Evolutionary conservation across 163 green algal species (phyloP).

Genomic region (Volvox carteri): DNA sequence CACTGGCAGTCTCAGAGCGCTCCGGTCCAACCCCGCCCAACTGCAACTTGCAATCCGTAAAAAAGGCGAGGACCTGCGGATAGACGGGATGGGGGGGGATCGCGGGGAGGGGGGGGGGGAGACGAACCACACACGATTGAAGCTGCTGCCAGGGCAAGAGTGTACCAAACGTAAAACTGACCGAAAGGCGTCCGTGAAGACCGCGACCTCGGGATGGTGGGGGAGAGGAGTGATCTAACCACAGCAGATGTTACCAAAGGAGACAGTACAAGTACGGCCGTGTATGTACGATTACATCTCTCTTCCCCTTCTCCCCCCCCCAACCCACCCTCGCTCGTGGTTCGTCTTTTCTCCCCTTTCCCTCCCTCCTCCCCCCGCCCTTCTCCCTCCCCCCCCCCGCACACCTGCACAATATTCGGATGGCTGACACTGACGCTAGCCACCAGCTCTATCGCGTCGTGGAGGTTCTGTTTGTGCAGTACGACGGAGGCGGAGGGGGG

Average conservation of each 20-base stretch:
- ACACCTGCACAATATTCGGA: conserved; percentile 48
- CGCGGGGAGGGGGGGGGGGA: background rate
- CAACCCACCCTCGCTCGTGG: background rate
- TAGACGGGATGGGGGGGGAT: background rate
- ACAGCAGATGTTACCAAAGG: background rate
- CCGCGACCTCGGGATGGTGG: no score
- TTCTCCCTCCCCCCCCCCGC: background rate
- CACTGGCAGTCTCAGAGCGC: no score
- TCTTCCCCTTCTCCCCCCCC: background rate
- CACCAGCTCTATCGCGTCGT: conserved; percentile 50
- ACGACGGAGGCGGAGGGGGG: background rate
- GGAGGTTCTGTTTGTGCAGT: conserved; percentile 43
- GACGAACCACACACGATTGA: no score
- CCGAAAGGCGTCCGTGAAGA: no score
- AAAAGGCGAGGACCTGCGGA: conserved; percentile 29
- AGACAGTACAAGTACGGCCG: background rate
- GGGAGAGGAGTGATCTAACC: background rate
- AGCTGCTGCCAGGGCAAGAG: no score
- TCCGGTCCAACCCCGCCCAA: no score
- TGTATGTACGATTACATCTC: background rate
- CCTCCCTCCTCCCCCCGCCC: background rate
- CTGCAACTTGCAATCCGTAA: conserved; percentile 46
- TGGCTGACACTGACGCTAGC: conserved; percentile 26
- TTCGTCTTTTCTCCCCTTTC: background rate
- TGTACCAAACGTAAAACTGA: no score